Evolutionary conservation across 352 stramenopile species (phyloP).

Genomic region (Saprolegnia parasitica): DNA sequence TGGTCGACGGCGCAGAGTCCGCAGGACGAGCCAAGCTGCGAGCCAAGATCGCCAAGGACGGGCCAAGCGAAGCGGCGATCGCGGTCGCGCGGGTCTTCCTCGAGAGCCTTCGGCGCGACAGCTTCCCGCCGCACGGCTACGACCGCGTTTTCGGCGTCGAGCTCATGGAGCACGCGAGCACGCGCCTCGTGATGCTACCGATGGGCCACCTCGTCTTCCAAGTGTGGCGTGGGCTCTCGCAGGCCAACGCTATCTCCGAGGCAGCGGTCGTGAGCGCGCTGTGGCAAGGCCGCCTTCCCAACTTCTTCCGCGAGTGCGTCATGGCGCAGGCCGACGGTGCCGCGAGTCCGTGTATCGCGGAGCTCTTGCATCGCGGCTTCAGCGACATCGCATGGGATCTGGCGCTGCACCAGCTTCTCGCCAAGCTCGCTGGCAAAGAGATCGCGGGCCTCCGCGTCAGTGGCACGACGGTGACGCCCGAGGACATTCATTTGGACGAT

Average conservation of each 20-base stretch:
- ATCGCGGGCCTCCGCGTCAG: neutral
- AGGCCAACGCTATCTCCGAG: neutral
- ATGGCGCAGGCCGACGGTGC: neutral
- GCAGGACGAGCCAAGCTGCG: too few relatives aligned
- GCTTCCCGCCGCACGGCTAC: neutral
- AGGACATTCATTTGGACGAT: neutral
- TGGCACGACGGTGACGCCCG: too few relatives aligned
- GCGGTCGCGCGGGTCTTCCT: neutral
- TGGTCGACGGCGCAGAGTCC: too few relatives aligned
- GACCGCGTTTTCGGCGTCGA: neutral
- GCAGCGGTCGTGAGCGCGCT: neutral
- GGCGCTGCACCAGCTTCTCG: neutral
- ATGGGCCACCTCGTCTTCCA: neutral
- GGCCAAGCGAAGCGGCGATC: neutral
- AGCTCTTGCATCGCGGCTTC: neutral
- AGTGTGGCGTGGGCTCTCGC: neutral
- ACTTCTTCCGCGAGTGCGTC: neutral
- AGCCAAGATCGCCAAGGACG: too few relatives aligned
- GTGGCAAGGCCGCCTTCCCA: neutral
- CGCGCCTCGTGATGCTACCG: neutral
- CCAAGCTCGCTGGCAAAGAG: neutral
- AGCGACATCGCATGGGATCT: neutral
- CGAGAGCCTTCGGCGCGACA: neutral
- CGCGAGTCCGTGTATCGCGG: neutral
- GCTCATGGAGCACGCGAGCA: neutral